phyloP scores from a whole-genome alignment of 1,139 yeast species.

The Taphrina betulina region DNA sequence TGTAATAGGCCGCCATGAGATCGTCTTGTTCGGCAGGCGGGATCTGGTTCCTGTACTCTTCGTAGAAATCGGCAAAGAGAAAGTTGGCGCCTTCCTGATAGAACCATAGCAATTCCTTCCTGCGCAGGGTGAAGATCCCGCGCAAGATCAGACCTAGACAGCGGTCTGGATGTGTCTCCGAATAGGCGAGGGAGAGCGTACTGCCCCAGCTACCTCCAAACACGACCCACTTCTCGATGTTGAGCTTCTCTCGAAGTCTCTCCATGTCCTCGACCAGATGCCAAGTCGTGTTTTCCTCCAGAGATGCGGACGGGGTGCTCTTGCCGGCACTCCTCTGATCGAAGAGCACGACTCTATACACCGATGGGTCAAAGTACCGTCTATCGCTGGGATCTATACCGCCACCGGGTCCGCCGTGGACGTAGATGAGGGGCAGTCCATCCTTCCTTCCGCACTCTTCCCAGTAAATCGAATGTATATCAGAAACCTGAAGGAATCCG shows the following conservation, averaged over 20 bases:
- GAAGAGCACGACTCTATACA: conserved; percentile 14
- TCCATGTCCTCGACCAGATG: conserved; percentile 14
- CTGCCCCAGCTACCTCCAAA: conserved; percentile 22
- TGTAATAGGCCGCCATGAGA: conserved; percentile 17
- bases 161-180: not conserved
- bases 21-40: conserved; percentile 8
- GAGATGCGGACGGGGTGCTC: conserved; percentile 1
- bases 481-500: conserved; percentile 6
- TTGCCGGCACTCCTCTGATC: conserved; percentile 24
- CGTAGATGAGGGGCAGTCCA: conserved; percentile 5
- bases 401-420: conserved; percentile 28
- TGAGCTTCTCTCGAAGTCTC: not conserved
- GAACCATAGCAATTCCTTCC: conserved; percentile 17
- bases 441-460: conserved; percentile 10
- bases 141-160: conserved; percentile 9
- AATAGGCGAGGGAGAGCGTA: conserved; percentile 6
- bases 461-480: conserved; percentile 15
- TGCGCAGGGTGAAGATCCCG: conserved; percentile 22
- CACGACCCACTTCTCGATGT: conserved; percentile 18
- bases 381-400: conserved; percentile 11
- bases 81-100: conserved; percentile 18
- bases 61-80: conserved; percentile 14
- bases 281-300: conserved; percentile 15
- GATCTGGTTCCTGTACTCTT: not conserved
- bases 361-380: conserved; percentile 19